phyloP scores from a whole-genome alignment of 768 basidiomycete species.

The Panaeolus cyanescens region DNA sequence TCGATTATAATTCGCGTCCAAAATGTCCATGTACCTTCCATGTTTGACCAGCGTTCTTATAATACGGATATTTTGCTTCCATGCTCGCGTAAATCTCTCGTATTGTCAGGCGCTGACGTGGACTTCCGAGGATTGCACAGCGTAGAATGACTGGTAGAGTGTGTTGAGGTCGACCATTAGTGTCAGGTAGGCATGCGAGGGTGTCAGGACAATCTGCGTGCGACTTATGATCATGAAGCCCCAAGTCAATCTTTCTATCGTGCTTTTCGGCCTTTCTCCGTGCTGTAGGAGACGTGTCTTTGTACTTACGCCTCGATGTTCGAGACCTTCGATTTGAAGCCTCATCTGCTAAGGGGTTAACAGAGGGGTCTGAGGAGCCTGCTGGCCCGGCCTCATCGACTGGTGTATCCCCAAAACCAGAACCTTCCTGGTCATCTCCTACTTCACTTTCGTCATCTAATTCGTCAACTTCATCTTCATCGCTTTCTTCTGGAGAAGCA shows the following conservation, averaged over 20 bases:
- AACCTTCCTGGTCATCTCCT: conserved; percentile 18
- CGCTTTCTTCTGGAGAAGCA: conserved; percentile 32
- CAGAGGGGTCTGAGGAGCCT: neutral
- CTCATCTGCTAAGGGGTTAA: neutral
- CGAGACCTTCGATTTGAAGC: conserved; percentile 6
- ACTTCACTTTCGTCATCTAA: conserved; percentile 25
- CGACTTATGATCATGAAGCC: conserved; percentile 49
- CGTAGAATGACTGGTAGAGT: conserved; percentile 84
- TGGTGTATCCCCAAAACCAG: neutral
- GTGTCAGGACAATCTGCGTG: conserved; percentile 81
- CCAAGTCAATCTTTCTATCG: conserved; percentile 30
- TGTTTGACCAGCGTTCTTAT: conserved; percentile 76
- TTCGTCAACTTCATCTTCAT: conserved; percentile 27
- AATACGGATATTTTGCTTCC: conserved; percentile 84
- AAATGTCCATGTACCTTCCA: conserved; percentile 66
- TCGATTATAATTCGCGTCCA: conserved; percentile 9
- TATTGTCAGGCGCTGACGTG: conserved; percentile 75
- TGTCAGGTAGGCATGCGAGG: conserved; percentile 76
- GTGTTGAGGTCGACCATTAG: conserved; percentile 77
- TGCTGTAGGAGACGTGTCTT: conserved; percentile 17
- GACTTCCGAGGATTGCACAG: conserved; percentile 80
- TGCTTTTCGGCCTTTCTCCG: conserved; percentile 26
- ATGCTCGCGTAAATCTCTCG: conserved; percentile 86
- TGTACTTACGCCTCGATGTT: conserved; percentile 21
- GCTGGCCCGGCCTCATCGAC: neutral